Conservation (phyloP, 192 early-diverging fungal species). For the Irineochytrium annulatum region DNA sequence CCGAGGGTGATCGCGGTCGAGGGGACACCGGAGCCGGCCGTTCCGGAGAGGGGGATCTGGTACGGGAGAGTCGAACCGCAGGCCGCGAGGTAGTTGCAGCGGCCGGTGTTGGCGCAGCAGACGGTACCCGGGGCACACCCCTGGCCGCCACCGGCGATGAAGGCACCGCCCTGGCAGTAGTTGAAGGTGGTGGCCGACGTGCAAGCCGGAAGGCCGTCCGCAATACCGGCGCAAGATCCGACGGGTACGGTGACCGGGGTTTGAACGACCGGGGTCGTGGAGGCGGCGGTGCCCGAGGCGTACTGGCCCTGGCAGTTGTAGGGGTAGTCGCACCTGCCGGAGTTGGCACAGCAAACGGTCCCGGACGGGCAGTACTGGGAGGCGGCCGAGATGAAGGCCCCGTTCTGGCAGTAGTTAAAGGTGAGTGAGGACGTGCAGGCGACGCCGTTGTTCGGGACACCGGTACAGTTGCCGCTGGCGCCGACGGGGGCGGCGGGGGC, state of each 20-base stretch:
- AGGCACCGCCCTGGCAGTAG: conserved; percentile 4
- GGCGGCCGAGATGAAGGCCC: not conserved
- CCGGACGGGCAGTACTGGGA: conserved; percentile 14
- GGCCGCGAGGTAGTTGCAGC: conserved; percentile 3
- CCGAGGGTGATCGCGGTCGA: not conserved
- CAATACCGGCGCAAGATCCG: not conserved
- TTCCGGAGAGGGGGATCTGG: not conserved
- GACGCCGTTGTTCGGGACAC: not conserved
- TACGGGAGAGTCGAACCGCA: conserved; percentile 1
- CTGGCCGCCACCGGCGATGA: not conserved
- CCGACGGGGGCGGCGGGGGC: not conserved
- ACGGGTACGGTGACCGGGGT: not conserved
- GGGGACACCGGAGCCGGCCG: not conserved
- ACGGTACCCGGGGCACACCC: conserved; percentile 5
- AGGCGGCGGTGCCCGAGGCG: not conserved
- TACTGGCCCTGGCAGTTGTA: conserved; percentile 5
- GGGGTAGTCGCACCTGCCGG: conserved; percentile 14
- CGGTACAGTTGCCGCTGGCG: too few species aligned
- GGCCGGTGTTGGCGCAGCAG: conserved; percentile 8
- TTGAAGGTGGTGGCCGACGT: conserved; percentile 11
- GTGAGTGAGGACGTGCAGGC: not conserved
- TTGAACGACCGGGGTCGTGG: not conserved
- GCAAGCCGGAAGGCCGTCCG: conserved; percentile 12
- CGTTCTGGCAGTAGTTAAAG: not conserved
- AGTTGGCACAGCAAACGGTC: conserved; percentile 27